Percentiles rank a stretch among this genome's conserved stretches.
Evolutionary conservation across 2,329 filamentous ascomycete genomes (phyloP).

Genomic region (Botrytis elliptica): DNA sequence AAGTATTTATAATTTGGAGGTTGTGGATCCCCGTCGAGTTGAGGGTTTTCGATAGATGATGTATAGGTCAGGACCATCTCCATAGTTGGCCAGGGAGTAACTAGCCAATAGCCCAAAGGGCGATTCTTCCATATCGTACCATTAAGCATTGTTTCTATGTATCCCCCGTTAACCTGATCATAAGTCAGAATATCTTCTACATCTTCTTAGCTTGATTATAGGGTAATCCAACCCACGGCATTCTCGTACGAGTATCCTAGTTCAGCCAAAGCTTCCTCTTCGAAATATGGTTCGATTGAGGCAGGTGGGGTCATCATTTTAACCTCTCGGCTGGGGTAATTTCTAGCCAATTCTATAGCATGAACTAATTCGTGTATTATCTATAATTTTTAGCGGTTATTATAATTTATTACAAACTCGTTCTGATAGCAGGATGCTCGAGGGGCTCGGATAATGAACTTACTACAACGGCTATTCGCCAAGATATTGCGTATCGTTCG

Average conservation of each 20-base stretch:
- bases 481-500: background rate
- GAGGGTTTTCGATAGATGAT: background rate
- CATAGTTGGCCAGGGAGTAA: background rate
- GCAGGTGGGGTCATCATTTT: background rate
- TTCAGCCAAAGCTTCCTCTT: constrained; percentile 25
- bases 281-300: constrained; percentile 22
- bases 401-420: background rate
- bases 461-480: background rate
- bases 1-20: constrained; percentile 16
- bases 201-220: background rate
- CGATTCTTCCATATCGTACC: background rate
- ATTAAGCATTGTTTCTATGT: background rate
- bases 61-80: background rate
- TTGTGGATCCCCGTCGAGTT: background rate
- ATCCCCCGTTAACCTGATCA: background rate
- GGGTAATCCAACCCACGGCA: constrained; percentile 22
- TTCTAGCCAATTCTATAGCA: background rate
- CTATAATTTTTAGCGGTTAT: background rate
- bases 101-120: background rate
- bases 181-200: background rate
- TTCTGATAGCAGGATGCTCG: background rate
- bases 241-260: constrained; percentile 26
- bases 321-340: background rate
- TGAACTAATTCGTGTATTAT: background rate
- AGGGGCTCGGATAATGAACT: background rate